These are phyloP conservation scores for Arthrobotrys musiformis DNA, from an alignment of 2,329 filamentous ascomycete genomes.

Conservation along the genomic window DNA sequence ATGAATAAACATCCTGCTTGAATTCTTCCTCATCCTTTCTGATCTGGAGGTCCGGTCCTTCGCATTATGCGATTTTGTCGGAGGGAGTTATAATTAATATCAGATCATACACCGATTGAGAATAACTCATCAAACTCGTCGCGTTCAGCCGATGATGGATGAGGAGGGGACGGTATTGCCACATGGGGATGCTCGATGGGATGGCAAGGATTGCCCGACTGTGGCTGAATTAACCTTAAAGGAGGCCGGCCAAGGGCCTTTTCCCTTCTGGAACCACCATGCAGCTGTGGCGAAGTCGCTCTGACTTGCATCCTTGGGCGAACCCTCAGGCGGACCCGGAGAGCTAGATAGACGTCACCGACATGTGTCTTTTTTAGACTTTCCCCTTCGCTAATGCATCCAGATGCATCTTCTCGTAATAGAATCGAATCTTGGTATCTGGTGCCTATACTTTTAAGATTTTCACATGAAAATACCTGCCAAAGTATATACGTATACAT, in stretches of 20 bases:
- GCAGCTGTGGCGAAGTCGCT: slow-evolving; percentile 11
- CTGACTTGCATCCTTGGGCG: neutral
- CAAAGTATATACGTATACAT: neutral
- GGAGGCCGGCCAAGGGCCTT: neutral
- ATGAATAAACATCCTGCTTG: slow-evolving; percentile 23
- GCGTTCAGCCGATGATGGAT: neutral
- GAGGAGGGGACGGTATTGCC: slow-evolving; percentile 13
- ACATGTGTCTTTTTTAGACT: neutral
- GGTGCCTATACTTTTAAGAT: neutral
- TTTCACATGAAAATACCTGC: slow-evolving; percentile 44
- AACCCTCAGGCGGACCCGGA: neutral
- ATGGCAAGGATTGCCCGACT: neutral
- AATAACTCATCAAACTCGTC: neutral
- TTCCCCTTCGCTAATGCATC: neutral
- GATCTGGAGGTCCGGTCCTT: neutral
- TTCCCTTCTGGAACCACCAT: slow-evolving; percentile 12
- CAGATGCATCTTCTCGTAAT: neutral
- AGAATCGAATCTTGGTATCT: neutral
- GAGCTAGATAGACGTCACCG: neutral
- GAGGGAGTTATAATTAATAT: neutral
- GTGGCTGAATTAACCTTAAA: slow-evolving; percentile 29
- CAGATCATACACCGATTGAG: neutral
- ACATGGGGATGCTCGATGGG: slow-evolving; percentile 26
- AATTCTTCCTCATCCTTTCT: neutral
- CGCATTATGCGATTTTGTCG: neutral